Evolutionary conservation across 129 eudicot species (phyloP).

Genomic region (Flaveria robusta): DNA sequence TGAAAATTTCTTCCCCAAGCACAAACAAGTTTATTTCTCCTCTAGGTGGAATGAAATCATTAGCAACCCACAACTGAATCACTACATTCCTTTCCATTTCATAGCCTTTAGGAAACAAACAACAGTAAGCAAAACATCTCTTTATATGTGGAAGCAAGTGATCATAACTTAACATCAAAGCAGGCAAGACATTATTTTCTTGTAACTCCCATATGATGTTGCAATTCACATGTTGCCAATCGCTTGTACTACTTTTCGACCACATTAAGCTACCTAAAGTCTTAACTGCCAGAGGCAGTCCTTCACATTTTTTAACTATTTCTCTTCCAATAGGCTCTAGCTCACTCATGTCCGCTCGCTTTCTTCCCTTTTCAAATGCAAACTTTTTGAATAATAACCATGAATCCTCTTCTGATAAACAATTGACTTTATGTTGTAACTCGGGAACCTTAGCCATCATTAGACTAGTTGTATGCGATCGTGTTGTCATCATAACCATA

Average conservation of each 20-base stretch:
- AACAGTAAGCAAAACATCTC: constrained; percentile 33
- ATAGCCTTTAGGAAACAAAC: constrained; percentile 11
- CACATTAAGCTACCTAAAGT: constrained; percentile 16
- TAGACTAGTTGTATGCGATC: constrained; percentile 1
- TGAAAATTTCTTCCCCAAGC: too few relatives aligned
- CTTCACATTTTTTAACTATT: constrained; percentile 19
- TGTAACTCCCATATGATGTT: neutral
- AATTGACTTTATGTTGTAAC: constrained; percentile 14
- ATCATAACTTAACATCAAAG: constrained; percentile 1
- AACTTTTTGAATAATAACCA: constrained; percentile 31
- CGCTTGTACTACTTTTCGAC: neutral
- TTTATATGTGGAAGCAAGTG: neutral
- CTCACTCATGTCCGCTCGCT: neutral
- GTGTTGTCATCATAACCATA: constrained; percentile 27
- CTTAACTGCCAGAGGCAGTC: constrained; percentile 15
- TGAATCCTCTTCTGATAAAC: constrained; percentile 28
- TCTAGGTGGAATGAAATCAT: neutral
- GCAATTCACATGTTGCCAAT: neutral
- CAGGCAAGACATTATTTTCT: neutral
- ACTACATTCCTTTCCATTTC: neutral
- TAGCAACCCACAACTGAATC: neutral
- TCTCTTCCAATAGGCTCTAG: constrained; percentile 29
- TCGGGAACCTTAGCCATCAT: constrained; percentile 21
- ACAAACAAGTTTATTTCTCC: neutral
- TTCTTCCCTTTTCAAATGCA: constrained; percentile 33